These are phyloP conservation scores for Hypoxylon sp. DNA, from an alignment of 2,329 filamentous ascomycete genomes.

Conservation along the genomic window DNA sequence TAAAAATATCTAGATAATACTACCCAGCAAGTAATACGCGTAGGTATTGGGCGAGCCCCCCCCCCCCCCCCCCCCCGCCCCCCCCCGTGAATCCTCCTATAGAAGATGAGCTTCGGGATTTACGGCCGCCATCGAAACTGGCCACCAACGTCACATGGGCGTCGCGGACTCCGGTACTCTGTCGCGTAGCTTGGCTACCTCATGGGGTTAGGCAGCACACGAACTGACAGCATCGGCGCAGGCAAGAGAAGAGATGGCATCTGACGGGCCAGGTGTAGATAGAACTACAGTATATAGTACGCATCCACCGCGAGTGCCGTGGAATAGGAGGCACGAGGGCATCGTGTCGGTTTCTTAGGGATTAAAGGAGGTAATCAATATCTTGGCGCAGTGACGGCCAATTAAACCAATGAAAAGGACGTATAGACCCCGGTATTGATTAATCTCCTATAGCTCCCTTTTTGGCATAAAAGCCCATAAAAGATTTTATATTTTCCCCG, in stretches of 20 bases:
- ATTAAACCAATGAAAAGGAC: constrained; percentile 20
- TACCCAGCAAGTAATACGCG: too few relatives aligned
- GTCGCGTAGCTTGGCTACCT: neutral
- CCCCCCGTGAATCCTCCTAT: neutral
- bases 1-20: neutral
- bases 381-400: constrained; percentile 13
- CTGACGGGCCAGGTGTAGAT: neutral
- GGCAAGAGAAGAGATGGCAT: neutral
- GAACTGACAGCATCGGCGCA: neutral
- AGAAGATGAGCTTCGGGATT: neutral
- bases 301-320: neutral
- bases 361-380: neutral
- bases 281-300: too few relatives aligned
- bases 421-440: constrained; percentile 8
- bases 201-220: neutral
- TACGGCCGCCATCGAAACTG: neutral
- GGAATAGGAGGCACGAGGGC: neutral
- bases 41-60: neutral
- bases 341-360: too few relatives aligned
- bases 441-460: too few relatives aligned
- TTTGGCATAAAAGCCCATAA: too few relatives aligned
- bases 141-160: neutral
- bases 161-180: neutral
- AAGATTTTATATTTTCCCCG: neutral
- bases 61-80: too few relatives aligned